Conservation (phyloP, 2,329 filamentous ascomycete species). For the Iodosphaeria phyllophila region DNA sequence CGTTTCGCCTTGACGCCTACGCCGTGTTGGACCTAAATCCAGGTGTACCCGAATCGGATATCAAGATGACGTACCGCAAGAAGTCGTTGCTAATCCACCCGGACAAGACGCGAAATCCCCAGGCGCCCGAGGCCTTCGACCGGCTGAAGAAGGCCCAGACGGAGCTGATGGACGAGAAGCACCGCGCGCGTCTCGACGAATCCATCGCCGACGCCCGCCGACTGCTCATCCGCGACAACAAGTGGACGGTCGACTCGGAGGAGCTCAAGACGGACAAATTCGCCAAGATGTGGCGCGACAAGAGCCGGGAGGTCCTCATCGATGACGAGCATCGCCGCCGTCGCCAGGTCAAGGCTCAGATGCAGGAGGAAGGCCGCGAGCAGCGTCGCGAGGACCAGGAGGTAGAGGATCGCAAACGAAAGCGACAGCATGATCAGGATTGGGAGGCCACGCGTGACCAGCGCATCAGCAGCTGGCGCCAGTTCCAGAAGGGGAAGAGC, state of each 20-base stretch:
- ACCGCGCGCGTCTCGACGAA: conserved; percentile 73
- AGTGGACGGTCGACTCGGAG: conserved; percentile 75
- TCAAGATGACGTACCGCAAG: conserved; percentile 84
- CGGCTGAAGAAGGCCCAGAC: conserved; percentile 88
- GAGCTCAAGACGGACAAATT: conserved; percentile 78
- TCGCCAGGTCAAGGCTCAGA: conserved; percentile 76
- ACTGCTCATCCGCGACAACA: conserved; percentile 84
- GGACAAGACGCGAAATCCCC: conserved; percentile 86
- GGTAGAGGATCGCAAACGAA: conserved; percentile 59
- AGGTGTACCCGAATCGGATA: conserved; percentile 87
- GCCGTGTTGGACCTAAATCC: conserved; percentile 90
- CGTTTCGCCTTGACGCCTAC: conserved; percentile 68
- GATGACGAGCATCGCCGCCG: conserved; percentile 78
- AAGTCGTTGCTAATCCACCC: conserved; percentile 99
- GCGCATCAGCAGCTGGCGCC: conserved; percentile 83
- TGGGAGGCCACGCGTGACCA: conserved; percentile 90
- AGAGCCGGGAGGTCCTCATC: conserved; percentile 74
- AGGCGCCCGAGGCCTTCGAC: conserved; percentile 89
- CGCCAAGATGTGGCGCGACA: conserved; percentile 71
- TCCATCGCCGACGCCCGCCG: conserved; percentile 91
- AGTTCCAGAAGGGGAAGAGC: conserved; percentile 71
- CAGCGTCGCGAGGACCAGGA: conserved; percentile 77
- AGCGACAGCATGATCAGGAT: conserved; percentile 80
- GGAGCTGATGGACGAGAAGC: conserved; percentile 84
- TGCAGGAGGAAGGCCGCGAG: conserved; percentile 90